These are phyloP conservation scores for Clarireedia hainanense DNA, from an alignment of 2,329 filamentous ascomycete genomes.

Conservation along the genomic window DNA sequence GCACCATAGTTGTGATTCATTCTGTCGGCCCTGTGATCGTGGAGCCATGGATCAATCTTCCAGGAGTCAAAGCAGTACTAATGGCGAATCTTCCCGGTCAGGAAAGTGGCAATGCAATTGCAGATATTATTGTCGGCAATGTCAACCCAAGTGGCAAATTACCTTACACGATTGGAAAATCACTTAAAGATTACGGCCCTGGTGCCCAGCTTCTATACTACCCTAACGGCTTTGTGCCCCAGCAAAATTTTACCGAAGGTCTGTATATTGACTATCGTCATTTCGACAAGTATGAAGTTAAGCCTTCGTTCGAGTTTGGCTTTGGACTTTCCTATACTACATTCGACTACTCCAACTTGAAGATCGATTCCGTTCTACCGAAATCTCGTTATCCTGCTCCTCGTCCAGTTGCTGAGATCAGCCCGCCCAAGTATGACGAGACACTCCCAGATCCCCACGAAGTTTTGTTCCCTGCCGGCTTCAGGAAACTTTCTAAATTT, in stretches of 20 bases:
- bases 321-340: conserved; percentile 67
- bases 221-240: conserved; percentile 62
- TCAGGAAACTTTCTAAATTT: conserved; percentile 52
- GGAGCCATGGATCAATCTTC: conserved; percentile 71
- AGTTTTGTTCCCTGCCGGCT: conserved; percentile 47
- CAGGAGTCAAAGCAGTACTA: conserved; percentile 69
- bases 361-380: conserved; percentile 34
- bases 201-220: conserved; percentile 61
- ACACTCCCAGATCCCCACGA: conserved; percentile 41
- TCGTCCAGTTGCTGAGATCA: conserved; percentile 29
- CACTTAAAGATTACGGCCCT: conserved; percentile 67
- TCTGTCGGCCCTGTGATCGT: conserved; percentile 76
- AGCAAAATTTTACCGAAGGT: conserved; percentile 77
- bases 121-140: conserved; percentile 71
- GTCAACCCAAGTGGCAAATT: conserved; percentile 65
- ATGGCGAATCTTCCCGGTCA: conserved; percentile 82
- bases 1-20: conserved; percentile 79
- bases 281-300: conserved; percentile 69
- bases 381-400: conserved; percentile 29
- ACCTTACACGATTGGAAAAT: conserved; percentile 78
- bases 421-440: conserved; percentile 42
- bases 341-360: conserved; percentile 46
- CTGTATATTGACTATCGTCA: conserved; percentile 85
- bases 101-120: conserved; percentile 75
- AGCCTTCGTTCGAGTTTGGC: conserved; percentile 78